Conservation (phyloP, 2,329 filamentous ascomycete species). For the Aureobasidium melanogenum region DNA sequence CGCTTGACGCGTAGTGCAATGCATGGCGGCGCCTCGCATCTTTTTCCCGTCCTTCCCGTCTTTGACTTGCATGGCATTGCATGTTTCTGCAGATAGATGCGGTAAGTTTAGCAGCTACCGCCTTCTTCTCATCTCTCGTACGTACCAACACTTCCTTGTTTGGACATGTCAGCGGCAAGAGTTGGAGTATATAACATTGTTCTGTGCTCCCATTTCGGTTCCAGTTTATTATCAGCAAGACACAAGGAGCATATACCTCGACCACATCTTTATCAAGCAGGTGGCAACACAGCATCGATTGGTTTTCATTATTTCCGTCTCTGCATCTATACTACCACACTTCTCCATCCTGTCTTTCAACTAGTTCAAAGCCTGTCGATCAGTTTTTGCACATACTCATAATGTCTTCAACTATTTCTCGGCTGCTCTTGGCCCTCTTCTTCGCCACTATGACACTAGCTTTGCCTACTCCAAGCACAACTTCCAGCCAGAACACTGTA, state of each 20-base stretch:
- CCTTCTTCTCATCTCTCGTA: neutral
- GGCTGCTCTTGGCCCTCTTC: neutral
- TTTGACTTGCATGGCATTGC: conserved; percentile 11
- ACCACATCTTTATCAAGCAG: neutral
- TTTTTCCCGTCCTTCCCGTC: neutral
- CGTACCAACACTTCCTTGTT: neutral
- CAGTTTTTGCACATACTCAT: neutral
- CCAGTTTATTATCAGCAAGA: neutral
- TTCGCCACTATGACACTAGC: neutral
- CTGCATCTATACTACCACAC: neutral
- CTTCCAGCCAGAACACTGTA: neutral
- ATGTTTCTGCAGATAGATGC: neutral
- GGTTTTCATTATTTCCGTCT: neutral
- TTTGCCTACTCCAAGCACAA: neutral
- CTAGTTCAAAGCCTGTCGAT: neutral
- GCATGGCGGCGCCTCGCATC: conserved; percentile 5
- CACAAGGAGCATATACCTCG: neutral
- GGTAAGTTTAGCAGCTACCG: neutral
- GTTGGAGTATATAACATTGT: neutral
- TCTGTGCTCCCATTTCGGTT: neutral
- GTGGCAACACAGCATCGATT: neutral
- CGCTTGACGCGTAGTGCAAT: conserved; percentile 1
- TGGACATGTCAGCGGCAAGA: neutral
- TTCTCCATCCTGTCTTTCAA: neutral
- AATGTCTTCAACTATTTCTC: neutral